Evolutionary conservation across 2,329 filamentous ascomycete species (phyloP).

Genomic region (Myriosclerotinia scirpicola): DNA sequence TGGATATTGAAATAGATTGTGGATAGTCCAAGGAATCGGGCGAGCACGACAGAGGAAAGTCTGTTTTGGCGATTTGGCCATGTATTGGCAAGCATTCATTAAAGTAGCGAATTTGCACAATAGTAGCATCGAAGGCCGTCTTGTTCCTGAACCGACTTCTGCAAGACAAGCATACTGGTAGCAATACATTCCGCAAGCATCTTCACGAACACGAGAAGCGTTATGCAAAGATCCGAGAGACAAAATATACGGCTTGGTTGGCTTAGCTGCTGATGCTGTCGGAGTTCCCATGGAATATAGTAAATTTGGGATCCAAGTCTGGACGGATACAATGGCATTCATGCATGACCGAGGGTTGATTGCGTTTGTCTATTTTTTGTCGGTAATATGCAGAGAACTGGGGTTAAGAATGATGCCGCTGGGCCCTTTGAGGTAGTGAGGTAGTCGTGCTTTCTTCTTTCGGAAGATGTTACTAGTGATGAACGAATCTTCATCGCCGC

Average conservation of each 20-base stretch:
- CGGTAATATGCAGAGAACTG: too few relatives aligned
- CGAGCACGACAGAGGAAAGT: conserved; percentile 32
- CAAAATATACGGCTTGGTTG: conserved; percentile 39
- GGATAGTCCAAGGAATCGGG: conserved; percentile 39
- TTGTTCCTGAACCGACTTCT: conserved; percentile 30
- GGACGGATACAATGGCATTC: conserved; percentile 36
- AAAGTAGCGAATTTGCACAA: not conserved
- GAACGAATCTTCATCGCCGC: too few relatives aligned
- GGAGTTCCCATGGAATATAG: conserved; percentile 36
- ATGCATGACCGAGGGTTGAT: conserved; percentile 24
- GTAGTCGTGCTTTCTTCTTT: too few relatives aligned
- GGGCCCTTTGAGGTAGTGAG: too few relatives aligned
- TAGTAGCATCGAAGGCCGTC: not conserved
- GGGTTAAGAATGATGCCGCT: too few relatives aligned
- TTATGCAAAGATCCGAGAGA: conserved; percentile 37
- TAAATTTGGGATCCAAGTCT: conserved; percentile 35
- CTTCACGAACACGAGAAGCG: conserved; percentile 32
- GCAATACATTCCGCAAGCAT: conserved; percentile 28
- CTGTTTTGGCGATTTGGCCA: conserved; percentile 28
- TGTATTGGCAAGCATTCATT: conserved; percentile 21
- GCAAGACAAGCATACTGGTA: conserved; percentile 20
- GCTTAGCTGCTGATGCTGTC: conserved; percentile 34
- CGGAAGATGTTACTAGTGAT: too few relatives aligned
- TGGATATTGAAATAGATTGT: conserved; percentile 29
- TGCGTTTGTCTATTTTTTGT: not conserved